Evolutionary conservation across 176 grass and related monocot species (phyloP).

Genomic region (Eragrostis curvula): DNA sequence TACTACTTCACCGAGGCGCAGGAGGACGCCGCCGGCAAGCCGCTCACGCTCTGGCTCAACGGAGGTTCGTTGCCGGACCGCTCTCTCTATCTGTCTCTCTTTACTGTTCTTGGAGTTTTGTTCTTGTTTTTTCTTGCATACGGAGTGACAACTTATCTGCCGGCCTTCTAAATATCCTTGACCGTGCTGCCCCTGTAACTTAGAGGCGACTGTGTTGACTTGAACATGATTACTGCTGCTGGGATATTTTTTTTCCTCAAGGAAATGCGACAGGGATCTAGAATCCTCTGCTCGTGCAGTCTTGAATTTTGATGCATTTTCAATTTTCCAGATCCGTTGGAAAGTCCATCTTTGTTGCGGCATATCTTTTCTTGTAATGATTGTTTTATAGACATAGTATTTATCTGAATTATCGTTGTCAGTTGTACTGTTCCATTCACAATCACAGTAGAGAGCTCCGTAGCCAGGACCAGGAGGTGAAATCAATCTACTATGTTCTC

Average conservation of each 20-base stretch:
- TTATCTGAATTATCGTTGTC: neutral
- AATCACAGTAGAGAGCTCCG: neutral
- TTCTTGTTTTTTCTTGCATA: neutral
- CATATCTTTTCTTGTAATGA: neutral
- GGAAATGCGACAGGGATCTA: neutral
- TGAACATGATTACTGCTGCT: neutral
- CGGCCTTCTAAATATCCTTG: neutral
- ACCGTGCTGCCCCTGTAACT: neutral
- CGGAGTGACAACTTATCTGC: neutral
- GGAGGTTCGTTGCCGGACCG: conserved; percentile 50
- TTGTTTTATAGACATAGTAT: neutral
- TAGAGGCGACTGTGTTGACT: neutral
- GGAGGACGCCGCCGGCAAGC: conserved; percentile 59
- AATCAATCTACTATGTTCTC: neutral
- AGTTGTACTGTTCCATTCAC: conserved; percentile 50
- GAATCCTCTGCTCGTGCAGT: neutral
- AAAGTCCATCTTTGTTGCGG: neutral
- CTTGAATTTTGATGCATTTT: conserved; percentile 16
- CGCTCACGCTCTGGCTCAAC: conserved; percentile 97
- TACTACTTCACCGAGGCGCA: conserved; percentile 95
- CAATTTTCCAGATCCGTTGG: neutral
- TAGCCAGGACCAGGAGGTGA: neutral
- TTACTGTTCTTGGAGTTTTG: neutral
- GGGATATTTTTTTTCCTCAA: neutral
- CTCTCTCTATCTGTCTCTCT: neutral